Percentiles rank a stretch among this genome's conserved stretches.
Evolutionary conservation across 1,284 basidiomycete species (phyloP).

Genomic region (Sporisorium reilianum): DNA sequence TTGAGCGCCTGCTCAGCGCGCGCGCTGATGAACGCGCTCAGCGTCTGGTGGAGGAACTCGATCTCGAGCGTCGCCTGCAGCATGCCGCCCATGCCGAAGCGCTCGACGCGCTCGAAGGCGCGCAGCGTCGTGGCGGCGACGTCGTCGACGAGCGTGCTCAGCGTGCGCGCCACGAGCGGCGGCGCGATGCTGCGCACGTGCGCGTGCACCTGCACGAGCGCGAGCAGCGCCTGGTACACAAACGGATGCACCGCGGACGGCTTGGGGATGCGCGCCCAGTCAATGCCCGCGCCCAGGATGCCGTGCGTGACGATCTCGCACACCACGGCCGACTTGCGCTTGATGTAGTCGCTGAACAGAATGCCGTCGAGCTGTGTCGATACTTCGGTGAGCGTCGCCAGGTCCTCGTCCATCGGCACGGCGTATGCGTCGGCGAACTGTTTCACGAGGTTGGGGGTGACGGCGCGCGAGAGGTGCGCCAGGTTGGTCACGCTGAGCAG

Average conservation of each 20-base stretch:
- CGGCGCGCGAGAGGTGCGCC: slow-evolving; percentile 77
- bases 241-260: slow-evolving; percentile 89
- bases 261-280: slow-evolving; percentile 90
- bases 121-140: slow-evolving; percentile 83
- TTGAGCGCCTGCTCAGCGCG: slow-evolving; percentile 84
- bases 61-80: slow-evolving; percentile 97
- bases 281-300: slow-evolving; percentile 81
- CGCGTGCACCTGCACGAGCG: slow-evolving; percentile 90
- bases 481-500: slow-evolving; percentile 92
- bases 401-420: slow-evolving; percentile 81
- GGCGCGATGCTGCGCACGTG: slow-evolving; percentile 85
- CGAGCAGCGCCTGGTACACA: slow-evolving; percentile 89
- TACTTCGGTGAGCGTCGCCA: slow-evolving; percentile 82
- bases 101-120: slow-evolving; percentile 85
- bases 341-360: slow-evolving; percentile 87
- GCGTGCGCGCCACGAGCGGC: slow-evolving; percentile 80
- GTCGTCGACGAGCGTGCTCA: slow-evolving; percentile 84
- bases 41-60: slow-evolving; percentile 96
- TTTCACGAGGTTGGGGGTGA: slow-evolving; percentile 83
- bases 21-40: slow-evolving; percentile 86
- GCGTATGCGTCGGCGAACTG: slow-evolving; percentile 85
- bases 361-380: slow-evolving; percentile 85
- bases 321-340: slow-evolving; percentile 80
- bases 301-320: slow-evolving; percentile 80
- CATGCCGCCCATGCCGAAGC: slow-evolving; percentile 99